Base-by-base conservation (phyloP, 2,329 filamentous ascomycete genomes). In the Arthrobotrys sinensis region DNA sequence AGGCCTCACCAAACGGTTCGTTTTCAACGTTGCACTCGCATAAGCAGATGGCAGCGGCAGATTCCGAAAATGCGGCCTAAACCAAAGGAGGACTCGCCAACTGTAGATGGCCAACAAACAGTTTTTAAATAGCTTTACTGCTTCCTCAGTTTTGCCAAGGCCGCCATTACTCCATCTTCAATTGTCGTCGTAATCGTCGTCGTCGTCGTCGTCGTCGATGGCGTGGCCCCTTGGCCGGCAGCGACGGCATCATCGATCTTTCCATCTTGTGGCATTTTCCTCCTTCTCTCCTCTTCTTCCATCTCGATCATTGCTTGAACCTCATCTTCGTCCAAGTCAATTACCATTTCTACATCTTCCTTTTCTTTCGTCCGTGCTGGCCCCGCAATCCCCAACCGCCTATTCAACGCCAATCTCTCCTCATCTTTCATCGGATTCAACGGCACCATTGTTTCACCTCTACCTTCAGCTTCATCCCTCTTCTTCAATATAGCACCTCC, bases 381-480 rank as follows among this genome's bases (percentile, higher is more conserved):
- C 32, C 38, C 79, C 8, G 72, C 72, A 36, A 62, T 80, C 73
- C 76, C 66, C 75, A 64, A 80, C 66, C 52, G 80, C 76, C 43
- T 80, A 78, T 73, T 81, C 71, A 69, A 80, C 79, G 48, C 81
- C 76, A 76, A 57, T 24, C 21, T 24, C 48, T 67, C 70, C 55
- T 57, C 62, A 21, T 66, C 36, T 32, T 67, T 72, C 65, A 57
- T 65, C 21, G 38, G 55, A 24, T 53, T 70, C 63, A 62, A 57
- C 53, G 57, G 48, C 60, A 64, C 65, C 36, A 38, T 1, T 92
- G 89, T 82, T 91, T 92, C 81, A 93, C 93, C 84, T 97, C 94
- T 76, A 93, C 89, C 0, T 97, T 92, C 8, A 92, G 91, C 71
- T 87, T 88, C 81, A 89, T 91, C 95, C 63, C 52, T 72, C 53